phyloP scores from a whole-genome alignment of 2,329 filamentous ascomycete genomes.

The Arthrobotrys conoides region DNA sequence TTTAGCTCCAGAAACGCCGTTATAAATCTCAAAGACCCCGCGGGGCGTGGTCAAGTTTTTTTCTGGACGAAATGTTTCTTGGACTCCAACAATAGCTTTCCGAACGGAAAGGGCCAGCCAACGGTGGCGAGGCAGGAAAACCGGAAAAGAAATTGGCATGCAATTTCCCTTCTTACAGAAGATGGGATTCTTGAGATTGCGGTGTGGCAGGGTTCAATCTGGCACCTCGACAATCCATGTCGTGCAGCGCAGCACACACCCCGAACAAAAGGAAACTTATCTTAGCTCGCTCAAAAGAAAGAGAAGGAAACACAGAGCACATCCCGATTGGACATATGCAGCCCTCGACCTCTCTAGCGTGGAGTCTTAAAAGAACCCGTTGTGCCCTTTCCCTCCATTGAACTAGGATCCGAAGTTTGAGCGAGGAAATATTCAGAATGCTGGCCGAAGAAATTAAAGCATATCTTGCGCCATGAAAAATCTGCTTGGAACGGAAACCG shows the following conservation, averaged over 20 bases:
- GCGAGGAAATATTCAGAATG: not conserved
- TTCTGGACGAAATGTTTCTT: constrained; percentile 21
- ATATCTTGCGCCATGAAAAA: constrained; percentile 16
- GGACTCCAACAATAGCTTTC: not conserved
- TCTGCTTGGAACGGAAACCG: not conserved
- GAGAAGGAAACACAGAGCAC: constrained; percentile 41
- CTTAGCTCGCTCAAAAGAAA: constrained; percentile 44
- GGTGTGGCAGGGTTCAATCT: constrained; percentile 58
- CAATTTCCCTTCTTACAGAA: constrained; percentile 59
- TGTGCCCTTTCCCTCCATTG: constrained; percentile 42
- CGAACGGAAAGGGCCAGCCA: constrained; percentile 26
- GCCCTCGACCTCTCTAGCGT: constrained; percentile 42
- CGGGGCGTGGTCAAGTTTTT: constrained; percentile 21
- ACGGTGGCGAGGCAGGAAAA: constrained; percentile 25
- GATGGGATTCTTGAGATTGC: constrained; percentile 61
- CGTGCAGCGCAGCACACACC: constrained; percentile 34
- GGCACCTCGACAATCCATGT: constrained; percentile 54
- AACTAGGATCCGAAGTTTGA: constrained; percentile 29
- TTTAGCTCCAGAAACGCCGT: constrained; percentile 38
- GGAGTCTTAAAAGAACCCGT: constrained; percentile 52
- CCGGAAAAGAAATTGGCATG: constrained; percentile 60
- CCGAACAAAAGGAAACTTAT: constrained; percentile 56
- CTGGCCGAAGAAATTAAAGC: not conserved
- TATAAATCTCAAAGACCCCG: constrained; percentile 41
- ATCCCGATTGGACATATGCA: constrained; percentile 51